Base-by-base conservation (phyloP, 257 asterid species). In the Gentiana macrophylla region DNA sequence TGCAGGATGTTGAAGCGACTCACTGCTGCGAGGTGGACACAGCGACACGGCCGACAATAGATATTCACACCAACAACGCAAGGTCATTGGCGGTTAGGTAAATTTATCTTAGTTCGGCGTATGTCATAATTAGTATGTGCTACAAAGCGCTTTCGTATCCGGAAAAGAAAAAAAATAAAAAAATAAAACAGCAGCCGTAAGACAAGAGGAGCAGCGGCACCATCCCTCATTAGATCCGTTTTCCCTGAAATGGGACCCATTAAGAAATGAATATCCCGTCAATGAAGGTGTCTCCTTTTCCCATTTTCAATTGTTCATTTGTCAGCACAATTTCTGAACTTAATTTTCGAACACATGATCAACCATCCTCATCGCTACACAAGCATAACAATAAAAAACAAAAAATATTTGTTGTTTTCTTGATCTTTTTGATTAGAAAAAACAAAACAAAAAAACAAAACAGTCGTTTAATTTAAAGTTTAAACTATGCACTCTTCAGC, bases 211-310 rank as follows among this genome's bases (percentile, higher is more conserved):
- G 58, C 70, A 62, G 63, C 47, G 53, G 52, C 60, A 56, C 66
- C 57, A 58, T 60, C 56, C 68, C 68, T 68, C 67, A 71, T 68
- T 68, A 64, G 74, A 72, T 72, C 62, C 62, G 74, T 67, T 70
- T 62, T 60, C 60, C 60, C 35, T 58, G 52, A 38, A 56, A 37
- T 43, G 71, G 74, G 77, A 47, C 71, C 77, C 71, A 68, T 46
- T 12, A 50, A 38, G 8, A 8, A 50, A 24, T 64, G 68, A 60
- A 55, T 52, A 12, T 59, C 64, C 55, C 35, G 45, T 24, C 68
- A 37, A 44, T 46, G 37, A 43, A 63, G 50, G 49, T 55, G 8
- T 5, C 45, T 12, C 41, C 35, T 32, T 36, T 54, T 54, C 32
- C 10, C 41, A 10, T 48, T 55, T 56, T 47, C 62, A 62, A 12